Evolutionary conservation across 2,329 filamentous ascomycete genomes (phyloP), one percentile per base, ranked within the genome.

Genomic region (Xylariaceae sp.): DNA sequence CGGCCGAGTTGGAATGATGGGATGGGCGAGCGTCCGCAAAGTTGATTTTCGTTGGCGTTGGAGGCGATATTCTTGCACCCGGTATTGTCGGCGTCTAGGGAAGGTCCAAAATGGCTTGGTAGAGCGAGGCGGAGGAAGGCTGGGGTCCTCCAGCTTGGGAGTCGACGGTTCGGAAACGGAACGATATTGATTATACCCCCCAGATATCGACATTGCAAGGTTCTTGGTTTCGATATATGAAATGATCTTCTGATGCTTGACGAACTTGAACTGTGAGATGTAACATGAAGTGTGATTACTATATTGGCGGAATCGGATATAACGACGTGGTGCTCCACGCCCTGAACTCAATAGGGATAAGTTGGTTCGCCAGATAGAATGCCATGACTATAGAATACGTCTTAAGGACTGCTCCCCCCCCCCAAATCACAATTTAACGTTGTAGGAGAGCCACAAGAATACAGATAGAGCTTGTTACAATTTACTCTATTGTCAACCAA

Each of bases 1-100:
- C 42, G 1, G 59, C 59, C 47, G 59, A 61, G 53, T 42, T 61
- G 43, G 59, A 61, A 48, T 59, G 26, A 48, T 21, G 50, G 16
- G 40, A 19, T 29, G 19, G 19, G 47, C 4, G 3, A 19, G 3
- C 7, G 18, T 9, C 12, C 20, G 19, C 42, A 9, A 26, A 26
- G 23, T 26, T 26, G 23, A 26, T 4, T 26, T 26, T 37, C 14
- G 6, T 37, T 12, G 32, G 32, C 32, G 32, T 37, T 37, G 9
- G 14, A 37, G 14, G 32, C 5, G 32, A 14, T 37, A 14, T 7
- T 14, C 32, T 37, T 37, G 32, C 32, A 37, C 14, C 4, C 32
- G 3, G 32, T n/a, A 10, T 37, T 37, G 6, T 37, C 32, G 32
- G 32, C 32, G 32, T 37, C 14, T 10, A 16, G 32, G 32, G 32